Percentiles rank a stretch among this genome's conserved stretches.
These are phyloP conservation scores for Zoysia matrella DNA, from an alignment of 202 grass and related monocot genomes.

Conservation along the genomic window DNA sequence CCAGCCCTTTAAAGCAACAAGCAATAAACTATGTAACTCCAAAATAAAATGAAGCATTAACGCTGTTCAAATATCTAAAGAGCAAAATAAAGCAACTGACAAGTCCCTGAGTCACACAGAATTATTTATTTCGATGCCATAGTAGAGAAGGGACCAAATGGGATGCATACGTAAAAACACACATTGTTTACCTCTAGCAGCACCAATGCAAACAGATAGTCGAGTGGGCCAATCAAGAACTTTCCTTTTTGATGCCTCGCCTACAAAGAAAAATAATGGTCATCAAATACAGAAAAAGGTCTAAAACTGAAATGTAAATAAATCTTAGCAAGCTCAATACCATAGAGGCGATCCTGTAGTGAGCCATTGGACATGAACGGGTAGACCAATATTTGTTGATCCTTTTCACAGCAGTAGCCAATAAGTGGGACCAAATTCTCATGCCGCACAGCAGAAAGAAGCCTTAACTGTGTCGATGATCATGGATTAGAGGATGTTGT, in stretches of 20 bases:
- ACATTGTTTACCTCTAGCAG: conserved; percentile 56
- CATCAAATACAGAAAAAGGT: not conserved
- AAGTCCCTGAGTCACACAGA: not conserved
- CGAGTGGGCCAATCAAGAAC: conserved; percentile 78
- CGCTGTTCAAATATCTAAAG: not conserved
- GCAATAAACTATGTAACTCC: conserved; percentile 14
- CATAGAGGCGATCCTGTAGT: conserved; percentile 75
- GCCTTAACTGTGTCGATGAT: conserved; percentile 54
- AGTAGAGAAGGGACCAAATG: not conserved
- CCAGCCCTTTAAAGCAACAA: conserved; percentile 54
- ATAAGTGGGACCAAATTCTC: conserved; percentile 80
- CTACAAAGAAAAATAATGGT: conserved; percentile 34
- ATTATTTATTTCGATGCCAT: not conserved
- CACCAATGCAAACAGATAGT: conserved; percentile 71
- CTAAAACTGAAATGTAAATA: conserved; percentile 24
- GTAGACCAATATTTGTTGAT: conserved; percentile 85
- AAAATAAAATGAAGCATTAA: conserved; percentile 13
- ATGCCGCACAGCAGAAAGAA: conserved; percentile 69
- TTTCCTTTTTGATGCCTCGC: conserved; percentile 77
- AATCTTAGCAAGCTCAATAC: conserved; percentile 42
- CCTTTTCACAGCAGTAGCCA: conserved; percentile 84
- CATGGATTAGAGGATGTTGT: conserved; percentile 35
- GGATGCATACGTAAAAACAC: not conserved
- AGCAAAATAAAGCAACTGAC: conserved; percentile 13
- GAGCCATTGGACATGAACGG: conserved; percentile 87